Base-by-base conservation (phyloP, 2,329 filamentous ascomycete species). In the Pseudogymnoascus sp. region DNA sequence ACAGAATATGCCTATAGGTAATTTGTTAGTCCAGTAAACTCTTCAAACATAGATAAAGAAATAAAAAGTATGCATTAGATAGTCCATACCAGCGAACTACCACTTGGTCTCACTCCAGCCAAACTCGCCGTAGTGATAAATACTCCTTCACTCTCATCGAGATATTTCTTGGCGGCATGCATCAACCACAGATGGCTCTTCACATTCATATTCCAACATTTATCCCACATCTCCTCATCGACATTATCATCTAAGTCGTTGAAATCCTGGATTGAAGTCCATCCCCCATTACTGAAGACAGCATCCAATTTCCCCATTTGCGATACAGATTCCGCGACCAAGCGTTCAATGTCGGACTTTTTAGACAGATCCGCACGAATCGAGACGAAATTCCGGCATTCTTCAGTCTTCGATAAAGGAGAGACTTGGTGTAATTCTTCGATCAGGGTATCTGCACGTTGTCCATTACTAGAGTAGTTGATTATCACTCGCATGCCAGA, bases 261-360 rank as follows among this genome's bases (percentile, higher is more conserved):
- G 52, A 83, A 74, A 60, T 80, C 72, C 11, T 78, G 73, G 14
- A 80, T 71, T 14, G 69, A 70, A 0, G 81, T 82, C 80, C 81
- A 84, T 2, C 81, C 81, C 6, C 88, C 88, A 73, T 94, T 94
- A 2, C 87, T 89, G 69, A 93, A 83, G 52, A 94, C 78, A 41
- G 91, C 80, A 74, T 94, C 90, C n/a, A 94, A 73, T 1, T 86
- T 84, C 4, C 87, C 88, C 66, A 91, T 78, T n/a, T 74, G 74
- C 26, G 80, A 74, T 58, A 86, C 78, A 1, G 84, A 81, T 49
- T 86, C 80, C 16, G 80, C 74, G 0, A 92, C 83, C 0, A 87
- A 78, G 0, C 77, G 76, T 59, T 78, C 73, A 65, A 89, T 83
- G 26, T 89, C 87, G 1, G 76, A 73, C 35, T 83, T 80, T 5